Conservation (phyloP, 2,329 filamentous ascomycete genomes). For the Colletotrichum limetticola region DNA sequence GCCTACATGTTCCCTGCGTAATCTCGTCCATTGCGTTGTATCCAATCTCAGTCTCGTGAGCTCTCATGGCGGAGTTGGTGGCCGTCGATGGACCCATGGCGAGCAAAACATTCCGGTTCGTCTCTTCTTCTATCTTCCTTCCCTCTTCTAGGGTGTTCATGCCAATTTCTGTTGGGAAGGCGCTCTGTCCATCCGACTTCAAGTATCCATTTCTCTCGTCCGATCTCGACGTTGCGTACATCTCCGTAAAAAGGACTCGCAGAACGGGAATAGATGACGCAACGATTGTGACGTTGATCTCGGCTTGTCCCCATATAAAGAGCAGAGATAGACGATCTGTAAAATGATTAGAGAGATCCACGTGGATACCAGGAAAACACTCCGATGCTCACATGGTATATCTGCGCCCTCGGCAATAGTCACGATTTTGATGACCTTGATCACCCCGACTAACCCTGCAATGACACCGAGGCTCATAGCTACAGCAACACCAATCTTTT, state of each 20-base stretch:
- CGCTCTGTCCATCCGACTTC: constrained; percentile 3
- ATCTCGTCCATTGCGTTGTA: constrained; percentile 4
- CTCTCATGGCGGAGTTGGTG: neutral
- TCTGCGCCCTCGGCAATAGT: constrained; percentile 15
- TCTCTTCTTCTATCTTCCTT: neutral
- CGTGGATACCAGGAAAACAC: rapidly evolving
- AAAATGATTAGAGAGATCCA: neutral
- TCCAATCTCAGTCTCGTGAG: neutral
- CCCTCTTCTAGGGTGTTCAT: neutral
- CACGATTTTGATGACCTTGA: constrained; percentile 13
- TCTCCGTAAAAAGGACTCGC: constrained; percentile 23
- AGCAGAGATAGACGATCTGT: constrained; percentile 7
- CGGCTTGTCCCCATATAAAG: constrained; percentile 31
- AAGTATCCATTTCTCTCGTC: neutral
- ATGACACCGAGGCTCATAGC: constrained; percentile 41
- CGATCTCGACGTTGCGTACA: neutral
- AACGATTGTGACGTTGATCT: constrained; percentile 30
- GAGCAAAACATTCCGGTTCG: neutral
- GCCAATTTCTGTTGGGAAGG: neutral
- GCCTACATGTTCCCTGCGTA: neutral
- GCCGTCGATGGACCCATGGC: neutral
- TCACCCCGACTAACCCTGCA: constrained; percentile 5
- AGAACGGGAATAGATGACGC: constrained; percentile 32
- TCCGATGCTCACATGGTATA: constrained; percentile 5
- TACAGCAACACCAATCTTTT: constrained; percentile 41